Evolutionary conservation across 495 filamentous ascomycete genomes (phyloP), one percentile per base, ranked within the genome.

Genomic region (Xylona heveae): DNA sequence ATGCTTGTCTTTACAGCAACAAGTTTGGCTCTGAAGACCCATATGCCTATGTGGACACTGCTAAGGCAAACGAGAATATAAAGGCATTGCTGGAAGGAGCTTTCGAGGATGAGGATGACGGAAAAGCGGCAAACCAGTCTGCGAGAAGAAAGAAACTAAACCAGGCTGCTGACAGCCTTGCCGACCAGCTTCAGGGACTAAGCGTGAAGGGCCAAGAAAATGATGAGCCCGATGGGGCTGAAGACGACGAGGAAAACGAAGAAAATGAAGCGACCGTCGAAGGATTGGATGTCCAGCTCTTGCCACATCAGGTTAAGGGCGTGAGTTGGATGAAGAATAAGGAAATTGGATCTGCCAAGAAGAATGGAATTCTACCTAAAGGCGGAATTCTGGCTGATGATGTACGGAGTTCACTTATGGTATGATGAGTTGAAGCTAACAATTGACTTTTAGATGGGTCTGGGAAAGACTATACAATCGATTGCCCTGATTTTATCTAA

Each of bases 301-400:
- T 95, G 0, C 88, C 82, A 3, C 88, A 97, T 47, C 88, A 97
- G 48, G 63, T 93, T 6, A 75, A 90, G 16, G 88, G 88, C 36
- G 72, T 95, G 2, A 66, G 71, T 25, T 97, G 90, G 80, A 90
- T 97, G 79, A 73, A 60, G 33, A 74, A 77, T 21, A 79, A 88
- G 39, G 88, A 97, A 48, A 70, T 74, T 7, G 81, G 83, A 2
- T 63, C 64, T 2, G 64, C 69, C 19, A 90, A 79, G 49, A 71
- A 66, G 36, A 65, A 61, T 36, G 80, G 79, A 2, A 71, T 73
- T 10, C 58, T 81, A 5, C 78, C 82, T 1, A 83, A 83, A 45
- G 79, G 78, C 25, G 78, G 78, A n/a, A 79, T 88, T 34, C 59
- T 88, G 7, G 79, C 79, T 3, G 79, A 88, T 44, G 79, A 88